Base-by-base conservation (phyloP, 768 basidiomycete genomes). In the Pilatotrama ljubarskyi region DNA sequence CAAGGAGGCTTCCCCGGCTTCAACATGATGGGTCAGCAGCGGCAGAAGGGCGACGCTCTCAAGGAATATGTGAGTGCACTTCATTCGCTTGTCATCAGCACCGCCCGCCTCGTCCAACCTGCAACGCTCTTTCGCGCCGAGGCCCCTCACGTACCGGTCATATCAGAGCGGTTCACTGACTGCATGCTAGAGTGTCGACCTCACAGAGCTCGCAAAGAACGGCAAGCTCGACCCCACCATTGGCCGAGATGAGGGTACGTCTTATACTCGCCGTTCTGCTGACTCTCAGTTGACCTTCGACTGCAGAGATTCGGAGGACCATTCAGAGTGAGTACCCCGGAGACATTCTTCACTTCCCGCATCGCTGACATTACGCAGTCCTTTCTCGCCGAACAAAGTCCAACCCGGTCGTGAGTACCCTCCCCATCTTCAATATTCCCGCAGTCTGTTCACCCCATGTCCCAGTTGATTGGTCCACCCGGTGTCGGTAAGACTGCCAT, bases 401-500 rank as follows among this genome's bases (percentile, higher is more conserved):
- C 8, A 95, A 96, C 67, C 94, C 93, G 5, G 92, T 95, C 64
- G 90, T 86, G 73, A 51, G 86, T 75, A 15, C 52, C 18, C n/a
- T 10, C 35, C 29, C 13, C 7, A 6, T 6, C 2, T 32, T 13
- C 3, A 46, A 54, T 52, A 15, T 9, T 2, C 0, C 11, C 18
- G 3, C 20, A 22, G 2, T 10, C 2, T 14, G 7, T 29, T 32
- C 13, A 41, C 35, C 17, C 5, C 11, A 25, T 44, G 51, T 20
- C 41, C 9, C 59, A 90, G 88, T 80, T 91, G 46, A 90, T 92
- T 55, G 90, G 91, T 6, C 87, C 91, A 24, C 91, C 93, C 2
- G 94, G 94, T 58, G 92, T 95, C 13, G 94, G 94, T 0, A 97
- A 97, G 75, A 96, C 94, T 0, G 93, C 94, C 0, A 94, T 96